Evolutionary conservation across 2,329 filamentous ascomycete species (phyloP).

Genomic region (Trichoderma pleuroti): DNA sequence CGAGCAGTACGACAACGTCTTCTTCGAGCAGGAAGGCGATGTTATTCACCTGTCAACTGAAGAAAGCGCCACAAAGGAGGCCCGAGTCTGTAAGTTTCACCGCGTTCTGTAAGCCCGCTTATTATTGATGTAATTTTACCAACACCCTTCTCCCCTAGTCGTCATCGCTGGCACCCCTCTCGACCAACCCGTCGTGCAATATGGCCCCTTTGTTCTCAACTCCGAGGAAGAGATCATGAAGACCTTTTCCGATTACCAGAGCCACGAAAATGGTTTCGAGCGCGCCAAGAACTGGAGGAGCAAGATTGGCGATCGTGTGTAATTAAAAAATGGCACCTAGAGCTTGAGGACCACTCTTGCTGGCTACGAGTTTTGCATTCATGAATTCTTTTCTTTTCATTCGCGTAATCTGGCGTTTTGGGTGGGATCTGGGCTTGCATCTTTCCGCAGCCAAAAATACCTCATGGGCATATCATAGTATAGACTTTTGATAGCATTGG

Average conservation of each 20-base stretch:
- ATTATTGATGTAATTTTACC: neutral
- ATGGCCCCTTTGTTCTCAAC: slow-evolving; percentile 79
- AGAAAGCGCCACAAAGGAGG: slow-evolving; percentile 56
- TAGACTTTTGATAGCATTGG: neutral
- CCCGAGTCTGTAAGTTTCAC: slow-evolving; percentile 44
- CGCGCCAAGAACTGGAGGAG: slow-evolving; percentile 74
- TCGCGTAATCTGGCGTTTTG: slow-evolving; percentile 17
- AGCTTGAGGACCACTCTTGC: neutral
- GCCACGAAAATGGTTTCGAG: slow-evolving; percentile 73
- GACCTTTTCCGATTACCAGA: slow-evolving; percentile 73
- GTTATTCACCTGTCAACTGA: slow-evolving; percentile 68
- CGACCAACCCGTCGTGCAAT: slow-evolving; percentile 77
- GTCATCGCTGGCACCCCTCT: slow-evolving; percentile 76
- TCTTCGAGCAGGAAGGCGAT: slow-evolving; percentile 79
- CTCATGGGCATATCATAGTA: neutral
- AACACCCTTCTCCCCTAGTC: slow-evolving; percentile 39
- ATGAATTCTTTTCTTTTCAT: neutral
- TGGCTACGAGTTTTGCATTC: neutral
- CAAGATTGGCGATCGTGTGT: slow-evolving; percentile 71
- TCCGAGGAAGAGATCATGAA: slow-evolving; percentile 70
- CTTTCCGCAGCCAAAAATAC: neutral
- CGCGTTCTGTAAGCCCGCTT: neutral
- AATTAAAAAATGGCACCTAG: slow-evolving; percentile 48
- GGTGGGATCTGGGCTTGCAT: slow-evolving; percentile 27
- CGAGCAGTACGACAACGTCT: slow-evolving; percentile 77